Conservation (phyloP, 305 asterid genomes). For the Lippia alba region DNA sequence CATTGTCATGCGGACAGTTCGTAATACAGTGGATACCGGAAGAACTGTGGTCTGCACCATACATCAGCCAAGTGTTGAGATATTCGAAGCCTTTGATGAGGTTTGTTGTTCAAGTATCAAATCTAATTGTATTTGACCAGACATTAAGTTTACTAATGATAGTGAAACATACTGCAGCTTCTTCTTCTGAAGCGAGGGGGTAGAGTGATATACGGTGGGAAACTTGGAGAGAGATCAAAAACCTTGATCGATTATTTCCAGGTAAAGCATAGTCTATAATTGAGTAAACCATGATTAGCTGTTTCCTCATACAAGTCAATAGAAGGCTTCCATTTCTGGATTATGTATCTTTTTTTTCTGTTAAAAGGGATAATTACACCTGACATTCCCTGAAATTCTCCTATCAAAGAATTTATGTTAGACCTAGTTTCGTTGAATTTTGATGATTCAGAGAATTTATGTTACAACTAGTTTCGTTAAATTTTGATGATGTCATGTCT, state of each 20-base stretch:
- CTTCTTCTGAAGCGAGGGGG: slow-evolving; percentile 95
- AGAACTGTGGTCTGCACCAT: slow-evolving; percentile 94
- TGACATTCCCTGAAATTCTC: too few relatives aligned
- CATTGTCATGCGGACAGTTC: slow-evolving; percentile 91
- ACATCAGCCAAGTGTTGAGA: slow-evolving; percentile 93
- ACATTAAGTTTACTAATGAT: slow-evolving; percentile 19
- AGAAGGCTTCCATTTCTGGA: too few relatives aligned
- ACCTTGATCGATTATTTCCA: slow-evolving; percentile 78
- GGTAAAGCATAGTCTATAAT: slow-evolving; percentile 45
- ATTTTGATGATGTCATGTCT: too few relatives aligned
- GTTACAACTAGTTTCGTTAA: too few relatives aligned
- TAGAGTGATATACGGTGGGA: slow-evolving; percentile 88
- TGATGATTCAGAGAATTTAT: too few relatives aligned
- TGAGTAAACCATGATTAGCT: too few relatives aligned
- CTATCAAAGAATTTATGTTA: too few relatives aligned
- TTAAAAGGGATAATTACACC: too few relatives aligned
- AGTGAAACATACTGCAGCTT: slow-evolving; percentile 52
- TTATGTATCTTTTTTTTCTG: too few relatives aligned
- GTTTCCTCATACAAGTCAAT: too few relatives aligned
- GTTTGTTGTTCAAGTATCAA: slow-evolving; percentile 39
- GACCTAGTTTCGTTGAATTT: too few relatives aligned
- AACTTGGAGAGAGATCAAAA: slow-evolving; percentile 80
- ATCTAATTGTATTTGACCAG: slow-evolving; percentile 5
- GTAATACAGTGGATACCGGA: slow-evolving; percentile 92
- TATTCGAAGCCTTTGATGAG: slow-evolving; percentile 97